Conservation (phyloP, 164 flowering plant species). For the Macadamia tetraphylla region DNA sequence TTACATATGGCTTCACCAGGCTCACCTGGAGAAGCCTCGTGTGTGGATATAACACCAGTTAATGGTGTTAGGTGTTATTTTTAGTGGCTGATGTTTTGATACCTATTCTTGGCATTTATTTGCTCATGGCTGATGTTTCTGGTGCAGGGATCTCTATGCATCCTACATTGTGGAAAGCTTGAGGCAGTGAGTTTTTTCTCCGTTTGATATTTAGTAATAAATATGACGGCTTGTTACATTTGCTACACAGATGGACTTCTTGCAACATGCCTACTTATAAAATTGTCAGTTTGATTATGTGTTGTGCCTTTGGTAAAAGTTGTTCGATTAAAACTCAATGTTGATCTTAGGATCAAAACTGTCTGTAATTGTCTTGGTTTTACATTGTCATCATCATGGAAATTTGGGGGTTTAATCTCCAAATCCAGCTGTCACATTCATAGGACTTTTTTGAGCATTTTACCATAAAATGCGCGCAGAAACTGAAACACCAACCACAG, state of each 20-base stretch:
- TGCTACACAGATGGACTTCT: background rate
- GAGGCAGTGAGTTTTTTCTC: conserved; percentile 47
- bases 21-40: too few species aligned
- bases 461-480: too few species aligned
- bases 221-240: background rate
- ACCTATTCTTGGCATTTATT: background rate
- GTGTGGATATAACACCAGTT: background rate
- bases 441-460: too few species aligned
- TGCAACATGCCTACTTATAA: background rate
- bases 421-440: too few species aligned
- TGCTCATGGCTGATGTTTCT: conserved; percentile 4
- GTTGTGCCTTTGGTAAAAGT: background rate
- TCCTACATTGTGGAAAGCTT: conserved; percentile 76
- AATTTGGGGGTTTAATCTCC: too few species aligned
- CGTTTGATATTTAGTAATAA: too few species aligned
- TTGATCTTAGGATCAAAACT: background rate
- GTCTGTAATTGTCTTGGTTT: too few species aligned
- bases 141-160: conserved; percentile 77
- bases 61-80: background rate
- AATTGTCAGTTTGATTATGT: background rate
- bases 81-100: background rate
- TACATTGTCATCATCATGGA: too few species aligned
- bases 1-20: too few species aligned
- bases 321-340: background rate
- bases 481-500: too few species aligned